Evolutionary conservation across 768 basidiomycete species (phyloP), one percentile per base, ranked within the genome.

Genomic region (Pulveroboletus sp.): DNA sequence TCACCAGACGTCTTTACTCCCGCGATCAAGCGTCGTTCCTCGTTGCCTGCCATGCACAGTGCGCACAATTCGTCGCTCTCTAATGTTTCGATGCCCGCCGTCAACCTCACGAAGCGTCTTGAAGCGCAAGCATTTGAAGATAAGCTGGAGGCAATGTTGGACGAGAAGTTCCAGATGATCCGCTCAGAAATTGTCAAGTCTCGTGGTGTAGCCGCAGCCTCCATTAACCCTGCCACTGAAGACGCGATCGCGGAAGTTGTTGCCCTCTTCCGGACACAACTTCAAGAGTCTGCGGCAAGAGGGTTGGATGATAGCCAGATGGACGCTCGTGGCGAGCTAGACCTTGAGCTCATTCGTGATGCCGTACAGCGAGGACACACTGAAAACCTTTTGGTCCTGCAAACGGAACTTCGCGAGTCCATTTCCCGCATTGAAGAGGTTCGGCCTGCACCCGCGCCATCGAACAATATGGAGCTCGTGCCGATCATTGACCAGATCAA

Each of bases 261-360:
- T 34, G 70, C 80, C 8, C 66, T 87, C 50, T 84, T 89, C 73
- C 77, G 84, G 9, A 69, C 79, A 17, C 85, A 88, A 55, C 68
- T 88, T 10, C 80, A 80, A 47, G 82, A 84, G 34, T 80, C 81
- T 8, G 80, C 83, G 0, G 71, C 72, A 7, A 75, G 76, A 38
- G 75, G 76, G 17, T 52, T 77, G 41, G 84, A 87, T 19, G 82
- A 84, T 47, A 78, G 76, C 51, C 81, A 79, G 57, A 71, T 80
- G 69, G 86, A 89, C 57, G 87, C 84, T 20, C 79, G 81, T 25
- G 87, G 85, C 17, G 88, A 91, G 54, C 68, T 90, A 21, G 89
- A 91, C 67, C 81, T 89, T 62, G 84, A 89, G 60, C 70, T 88
- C 52, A 76, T 92, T 60, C 84, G 78, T 59, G 81, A 81, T 50